These are phyloP conservation scores for Pleurotus pulmonarius DNA, from an alignment of 768 basidiomycete species.

Conservation along the genomic window DNA sequence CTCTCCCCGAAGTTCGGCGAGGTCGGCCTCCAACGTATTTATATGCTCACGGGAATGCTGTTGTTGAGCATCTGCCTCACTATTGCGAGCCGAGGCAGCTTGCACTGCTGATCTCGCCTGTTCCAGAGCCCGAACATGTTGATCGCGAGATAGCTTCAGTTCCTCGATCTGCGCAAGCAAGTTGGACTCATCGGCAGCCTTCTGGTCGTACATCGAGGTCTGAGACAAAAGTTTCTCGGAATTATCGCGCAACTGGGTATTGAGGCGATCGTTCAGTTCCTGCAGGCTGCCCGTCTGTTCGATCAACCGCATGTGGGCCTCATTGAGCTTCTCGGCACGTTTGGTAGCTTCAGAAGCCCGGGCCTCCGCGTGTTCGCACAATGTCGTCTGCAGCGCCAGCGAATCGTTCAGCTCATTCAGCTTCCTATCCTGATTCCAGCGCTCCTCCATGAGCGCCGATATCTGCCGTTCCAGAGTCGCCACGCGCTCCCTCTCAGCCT, in stretches of 20 bases:
- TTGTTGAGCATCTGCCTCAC: slow-evolving; percentile 76
- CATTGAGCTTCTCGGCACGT: slow-evolving; percentile 74
- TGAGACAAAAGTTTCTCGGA: slow-evolving; percentile 70
- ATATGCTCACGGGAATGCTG: slow-evolving; percentile 69
- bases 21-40: slow-evolving; percentile 65
- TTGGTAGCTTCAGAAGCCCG: slow-evolving; percentile 70
- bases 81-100: slow-evolving; percentile 70
- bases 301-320: slow-evolving; percentile 56
- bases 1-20: slow-evolving; percentile 78
- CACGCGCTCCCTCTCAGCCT: slow-evolving; percentile 76
- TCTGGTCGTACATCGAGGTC: slow-evolving; percentile 70
- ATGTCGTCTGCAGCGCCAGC: slow-evolving; percentile 69
- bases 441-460: slow-evolving; percentile 56
- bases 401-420: slow-evolving; percentile 70
- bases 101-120: slow-evolving; percentile 78
- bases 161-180: slow-evolving; percentile 70
- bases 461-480: slow-evolving; percentile 72
- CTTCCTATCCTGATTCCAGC: slow-evolving; percentile 64
- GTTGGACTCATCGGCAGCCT: slow-evolving; percentile 71
- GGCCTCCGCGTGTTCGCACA: slow-evolving; percentile 77
- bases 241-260: slow-evolving; percentile 70
- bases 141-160: slow-evolving; percentile 64
- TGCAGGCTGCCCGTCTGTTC: slow-evolving; percentile 72
- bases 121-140: slow-evolving; percentile 85
- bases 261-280: slow-evolving; percentile 53